Base-by-base conservation (phyloP, 352 stramenopile species). In the Phytophthora pluvialis region DNA sequence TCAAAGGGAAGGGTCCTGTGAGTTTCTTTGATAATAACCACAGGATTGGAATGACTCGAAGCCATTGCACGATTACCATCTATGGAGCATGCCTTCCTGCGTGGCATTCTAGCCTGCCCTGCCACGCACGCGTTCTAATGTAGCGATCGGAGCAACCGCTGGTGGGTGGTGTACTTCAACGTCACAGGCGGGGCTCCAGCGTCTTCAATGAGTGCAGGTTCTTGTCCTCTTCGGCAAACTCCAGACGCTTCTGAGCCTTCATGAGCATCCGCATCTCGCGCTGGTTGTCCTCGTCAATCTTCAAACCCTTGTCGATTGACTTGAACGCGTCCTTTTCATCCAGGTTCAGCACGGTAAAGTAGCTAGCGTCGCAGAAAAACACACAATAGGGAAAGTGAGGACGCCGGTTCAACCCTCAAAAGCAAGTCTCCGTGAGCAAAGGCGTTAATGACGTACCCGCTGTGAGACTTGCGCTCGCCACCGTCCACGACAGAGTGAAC, bases 291-390 rank as follows among this genome's bases (percentile, higher is more conserved):
- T 89, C 72, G 26, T 87, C 76, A 15, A 80, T 70, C 32, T 64
- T 60, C 15, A 89, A 53, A 3, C 77, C 72, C 54, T 76, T 86
- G 5, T 75, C 43, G 58, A 90, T 88, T 51, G 69, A 26, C 50
- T 80, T 77, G 39, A 73, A 60, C 29, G 77, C 62, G 26, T 72
- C 67, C 5, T 72, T 68, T 32, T 73, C 60, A 63, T 86, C 75
- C 35, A 86, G 31, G 48, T 88, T 87, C 49, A 88, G 58, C 35
- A 87, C 79, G 13, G 76, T 86, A 64, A 90, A 90, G 49, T 81
- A 86, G 10, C 74, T 83, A 38, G 8, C 43, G 38, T 13, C 45
- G n/a, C 32, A 40, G 13, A 44, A 32, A 35, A 36, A 50, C 35
- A 46, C 40, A 61, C 32, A 44, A 44, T 53, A 44, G 31, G n/a